Evolutionary conservation across 441 rosid genomes (phyloP).

Genomic region (Corymbia citriodora): DNA sequence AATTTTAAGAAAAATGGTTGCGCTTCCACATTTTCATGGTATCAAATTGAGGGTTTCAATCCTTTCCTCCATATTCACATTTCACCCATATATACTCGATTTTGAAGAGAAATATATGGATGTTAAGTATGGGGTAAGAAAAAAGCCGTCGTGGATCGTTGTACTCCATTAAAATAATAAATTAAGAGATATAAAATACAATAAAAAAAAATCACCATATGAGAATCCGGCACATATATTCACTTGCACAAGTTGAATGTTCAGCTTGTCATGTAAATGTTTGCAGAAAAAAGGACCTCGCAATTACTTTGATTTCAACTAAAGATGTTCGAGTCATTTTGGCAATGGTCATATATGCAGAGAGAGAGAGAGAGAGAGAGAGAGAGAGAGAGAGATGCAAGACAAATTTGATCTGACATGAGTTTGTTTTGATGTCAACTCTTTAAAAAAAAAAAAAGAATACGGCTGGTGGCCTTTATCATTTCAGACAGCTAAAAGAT

Average conservation of each 20-base stretch:
- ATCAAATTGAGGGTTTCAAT: neutral
- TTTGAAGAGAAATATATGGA: neutral
- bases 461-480: neutral
- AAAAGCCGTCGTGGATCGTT: neutral
- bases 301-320: neutral
- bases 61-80: neutral
- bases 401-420: neutral
- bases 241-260: neutral
- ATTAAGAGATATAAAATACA: neutral
- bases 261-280: neutral
- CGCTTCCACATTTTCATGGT: accelerated
- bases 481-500: neutral
- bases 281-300: neutral
- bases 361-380: neutral
- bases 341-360: neutral
- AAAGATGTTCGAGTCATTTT: neutral
- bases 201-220: neutral
- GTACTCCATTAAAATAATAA: neutral
- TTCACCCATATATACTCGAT: neutral
- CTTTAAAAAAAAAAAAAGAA: neutral
- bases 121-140: neutral
- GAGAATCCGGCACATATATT: neutral
- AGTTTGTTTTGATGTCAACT: neutral
- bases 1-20: neutral
- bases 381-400: neutral